These are phyloP conservation scores for Scheffersomyces cryptocercus DNA, from an alignment of 1,139 yeast genomes.

Conservation along the genomic window DNA sequence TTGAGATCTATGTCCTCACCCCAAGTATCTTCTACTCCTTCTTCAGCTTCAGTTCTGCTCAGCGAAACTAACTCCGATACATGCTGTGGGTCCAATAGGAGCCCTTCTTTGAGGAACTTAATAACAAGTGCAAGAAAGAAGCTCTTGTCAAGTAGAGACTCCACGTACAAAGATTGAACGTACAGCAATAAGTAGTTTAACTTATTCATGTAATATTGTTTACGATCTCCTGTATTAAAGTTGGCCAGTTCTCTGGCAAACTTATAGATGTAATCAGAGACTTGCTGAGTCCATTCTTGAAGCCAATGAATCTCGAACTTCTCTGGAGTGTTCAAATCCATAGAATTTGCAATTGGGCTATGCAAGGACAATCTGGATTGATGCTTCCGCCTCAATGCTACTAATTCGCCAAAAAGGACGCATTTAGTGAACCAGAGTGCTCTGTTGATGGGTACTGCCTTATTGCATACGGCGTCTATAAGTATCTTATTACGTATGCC, in stretches of 20 bases:
- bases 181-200: conserved; percentile 62
- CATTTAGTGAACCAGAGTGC: conserved; percentile 92
- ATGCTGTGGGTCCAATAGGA: conserved; percentile 41
- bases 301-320: conserved; percentile 63
- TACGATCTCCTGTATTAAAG: conserved; percentile 28
- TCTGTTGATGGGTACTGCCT: conserved; percentile 68
- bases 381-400: conserved; percentile 61
- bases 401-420: conserved; percentile 77
- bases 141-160: conserved; percentile 63
- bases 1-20: conserved; percentile 24
- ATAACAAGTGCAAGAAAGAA: conserved; percentile 65
- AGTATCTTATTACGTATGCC: conserved; percentile 76
- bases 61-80: conserved; percentile 18
- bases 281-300: conserved; percentile 87
- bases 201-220: conserved; percentile 50
- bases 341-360: conserved; percentile 8
- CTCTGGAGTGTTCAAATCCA: conserved; percentile 16
- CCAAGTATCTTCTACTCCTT: conserved; percentile 10
- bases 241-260: conserved; percentile 41
- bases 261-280: conserved; percentile 59
- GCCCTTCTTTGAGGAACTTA: conserved; percentile 52
- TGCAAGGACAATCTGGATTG: conserved; percentile 10
- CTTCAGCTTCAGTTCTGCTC: conserved; percentile 10
- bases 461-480: conserved; percentile 68
- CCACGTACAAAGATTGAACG: conserved; percentile 64